Percentiles rank a stretch among this genome's conserved stretches.
Evolutionary conservation across 257 asterid species (phyloP).

Genomic region (Primulina huaijiensis): DNA sequence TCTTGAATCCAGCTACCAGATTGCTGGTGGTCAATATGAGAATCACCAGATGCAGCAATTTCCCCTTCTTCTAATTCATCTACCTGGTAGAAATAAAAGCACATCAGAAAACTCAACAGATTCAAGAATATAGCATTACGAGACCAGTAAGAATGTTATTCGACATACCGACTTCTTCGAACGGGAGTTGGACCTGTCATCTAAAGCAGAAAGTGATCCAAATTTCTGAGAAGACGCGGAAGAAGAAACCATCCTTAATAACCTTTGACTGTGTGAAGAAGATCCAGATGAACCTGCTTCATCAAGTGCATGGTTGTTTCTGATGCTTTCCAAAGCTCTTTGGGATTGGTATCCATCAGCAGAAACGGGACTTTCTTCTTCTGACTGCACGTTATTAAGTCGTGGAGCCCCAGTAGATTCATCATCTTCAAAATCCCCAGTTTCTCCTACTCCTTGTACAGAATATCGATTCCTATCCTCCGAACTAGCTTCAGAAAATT

Average conservation of each 20-base stretch:
- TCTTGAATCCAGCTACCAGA: constrained; percentile 98
- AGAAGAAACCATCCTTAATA: constrained; percentile 58
- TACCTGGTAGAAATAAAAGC: constrained; percentile 41
- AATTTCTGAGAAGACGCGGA: constrained; percentile 94
- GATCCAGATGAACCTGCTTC: constrained; percentile 88
- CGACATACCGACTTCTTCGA: constrained; percentile 67
- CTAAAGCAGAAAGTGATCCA: constrained; percentile 96
- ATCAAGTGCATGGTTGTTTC: constrained; percentile 46
- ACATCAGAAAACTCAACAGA: constrained; percentile 15
- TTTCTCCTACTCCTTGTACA: constrained; percentile 68
- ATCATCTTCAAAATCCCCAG: constrained; percentile 82
- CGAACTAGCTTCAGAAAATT: constrained; percentile 81
- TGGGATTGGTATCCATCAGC: constrained; percentile 58
- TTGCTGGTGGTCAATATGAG: constrained; percentile 83
- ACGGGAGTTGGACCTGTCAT: constrained; percentile 78
- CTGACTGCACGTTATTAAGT: constrained; percentile 62
- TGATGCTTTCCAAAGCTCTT: constrained; percentile 44
- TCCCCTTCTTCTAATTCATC: constrained; percentile 97
- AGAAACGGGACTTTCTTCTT: constrained; percentile 64
- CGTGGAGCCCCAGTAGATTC: constrained; percentile 56
- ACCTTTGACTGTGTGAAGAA: constrained; percentile 70
- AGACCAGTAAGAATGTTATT: neutral
- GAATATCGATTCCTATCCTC: constrained; percentile 76
- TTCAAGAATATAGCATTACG: neutral
- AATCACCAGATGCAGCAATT: constrained; percentile 87